Percentiles rank a stretch among this genome's conserved stretches.
Conservation (phyloP, 768 basidiomycete genomes). For the Rubroboletus satanas region DNA sequence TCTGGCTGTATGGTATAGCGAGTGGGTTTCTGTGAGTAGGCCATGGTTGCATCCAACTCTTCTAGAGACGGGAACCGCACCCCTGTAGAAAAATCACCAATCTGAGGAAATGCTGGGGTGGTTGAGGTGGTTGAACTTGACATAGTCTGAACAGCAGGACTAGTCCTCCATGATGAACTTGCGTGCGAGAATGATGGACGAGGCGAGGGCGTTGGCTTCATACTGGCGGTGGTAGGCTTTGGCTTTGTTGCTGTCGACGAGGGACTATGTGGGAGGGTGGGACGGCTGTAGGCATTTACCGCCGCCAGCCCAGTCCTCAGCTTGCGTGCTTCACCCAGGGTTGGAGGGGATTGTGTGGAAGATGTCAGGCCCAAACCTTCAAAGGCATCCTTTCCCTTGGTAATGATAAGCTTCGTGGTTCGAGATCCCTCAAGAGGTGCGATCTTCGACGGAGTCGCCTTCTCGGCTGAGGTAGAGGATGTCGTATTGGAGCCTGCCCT, state of each 20-base stretch:
- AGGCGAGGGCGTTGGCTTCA: slow-evolving; percentile 29
- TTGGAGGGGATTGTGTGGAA: slow-evolving; percentile 51
- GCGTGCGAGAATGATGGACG: slow-evolving; percentile 21
- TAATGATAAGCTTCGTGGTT: slow-evolving; percentile 28
- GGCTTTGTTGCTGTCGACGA: slow-evolving; percentile 15
- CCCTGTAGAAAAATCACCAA: slow-evolving; percentile 52
- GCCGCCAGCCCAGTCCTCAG: slow-evolving; percentile 63
- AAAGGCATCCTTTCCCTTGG: slow-evolving; percentile 67
- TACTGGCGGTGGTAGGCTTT: slow-evolving; percentile 16
- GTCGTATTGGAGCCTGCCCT: slow-evolving; percentile 6
- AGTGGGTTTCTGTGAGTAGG: slow-evolving; percentile 23
- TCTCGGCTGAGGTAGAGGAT: slow-evolving; percentile 11
- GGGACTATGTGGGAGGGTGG: slow-evolving; percentile 9
- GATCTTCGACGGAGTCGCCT: slow-evolving; percentile 21
- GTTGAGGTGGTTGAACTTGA: slow-evolving; percentile 38
- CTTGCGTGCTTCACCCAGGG: slow-evolving; percentile 72
- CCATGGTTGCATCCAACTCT: slow-evolving; percentile 63
- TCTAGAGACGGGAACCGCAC: slow-evolving; percentile 85
- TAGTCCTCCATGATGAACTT: slow-evolving; percentile 19
- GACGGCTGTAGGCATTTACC: slow-evolving; percentile 39
- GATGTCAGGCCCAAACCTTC: slow-evolving; percentile 61
- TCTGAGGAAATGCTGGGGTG: slow-evolving; percentile 32
- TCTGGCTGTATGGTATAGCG: slow-evolving; percentile 19
- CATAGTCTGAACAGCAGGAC: slow-evolving; percentile 14
- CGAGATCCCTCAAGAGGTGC: slow-evolving; percentile 31